These are phyloP conservation scores for Citrus cavaleriei DNA, from an alignment of 345 rosid species.

Conservation along the genomic window DNA sequence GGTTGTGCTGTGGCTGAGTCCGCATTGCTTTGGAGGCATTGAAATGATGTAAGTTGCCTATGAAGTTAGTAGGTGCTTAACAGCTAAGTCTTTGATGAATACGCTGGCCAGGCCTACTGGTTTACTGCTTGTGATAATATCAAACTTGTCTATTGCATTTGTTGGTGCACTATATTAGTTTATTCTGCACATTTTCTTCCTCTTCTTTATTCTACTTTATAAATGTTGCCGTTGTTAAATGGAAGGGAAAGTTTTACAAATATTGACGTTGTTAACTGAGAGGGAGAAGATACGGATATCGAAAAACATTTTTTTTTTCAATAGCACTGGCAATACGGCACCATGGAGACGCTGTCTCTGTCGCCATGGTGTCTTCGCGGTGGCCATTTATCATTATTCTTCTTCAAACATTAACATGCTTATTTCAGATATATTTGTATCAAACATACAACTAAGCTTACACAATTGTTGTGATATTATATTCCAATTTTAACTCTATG, in stretches of 20 bases:
- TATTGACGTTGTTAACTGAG: too few species aligned
- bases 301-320: too few species aligned
- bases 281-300: not conserved
- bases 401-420: not conserved
- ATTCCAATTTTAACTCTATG: not conserved
- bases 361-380: too few species aligned
- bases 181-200: too few species aligned
- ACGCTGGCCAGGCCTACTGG: not conserved
- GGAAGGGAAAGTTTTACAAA: not conserved
- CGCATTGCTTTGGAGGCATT: not conserved
- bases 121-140: not conserved
- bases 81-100: not conserved
- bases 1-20: constrained; percentile 21
- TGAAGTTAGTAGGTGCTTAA: not conserved
- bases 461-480: not conserved
- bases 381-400: too few species aligned
- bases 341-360: too few species aligned
- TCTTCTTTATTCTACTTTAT: too few species aligned
- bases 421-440: not conserved
- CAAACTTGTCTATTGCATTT: too few species aligned
- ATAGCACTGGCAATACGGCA: too few species aligned
- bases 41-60: not conserved
- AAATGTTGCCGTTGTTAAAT: too few species aligned
- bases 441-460: not conserved
- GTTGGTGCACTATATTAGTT: too few species aligned